Percentiles rank a stretch among this genome's conserved stretches.
phyloP scores from a whole-genome alignment of 2,329 filamentous ascomycete species.

The Alternaria triticimaculans region DNA sequence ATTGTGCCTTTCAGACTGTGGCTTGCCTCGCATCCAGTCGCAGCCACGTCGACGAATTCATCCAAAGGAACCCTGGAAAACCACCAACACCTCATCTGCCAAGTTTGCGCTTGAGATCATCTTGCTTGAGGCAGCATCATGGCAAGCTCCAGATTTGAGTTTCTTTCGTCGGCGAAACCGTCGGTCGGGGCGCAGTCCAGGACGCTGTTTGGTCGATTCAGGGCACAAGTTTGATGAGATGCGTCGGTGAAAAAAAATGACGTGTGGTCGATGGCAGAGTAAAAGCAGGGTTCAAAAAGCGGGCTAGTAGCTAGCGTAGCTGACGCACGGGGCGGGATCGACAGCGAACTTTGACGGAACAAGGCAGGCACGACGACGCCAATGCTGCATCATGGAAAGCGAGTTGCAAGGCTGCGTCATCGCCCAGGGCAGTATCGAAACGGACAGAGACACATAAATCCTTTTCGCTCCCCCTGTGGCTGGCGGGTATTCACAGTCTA shows the following conservation, averaged over 20 bases:
- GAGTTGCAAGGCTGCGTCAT: constrained; percentile 15
- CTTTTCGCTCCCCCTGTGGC: not conserved
- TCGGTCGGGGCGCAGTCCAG: not conserved
- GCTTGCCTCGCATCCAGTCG: not conserved
- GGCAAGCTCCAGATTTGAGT: not conserved
- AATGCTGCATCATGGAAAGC: constrained; percentile 5
- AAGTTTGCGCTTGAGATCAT: not conserved
- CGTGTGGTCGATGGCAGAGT: constrained; percentile 1
- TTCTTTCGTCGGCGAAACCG: not conserved
- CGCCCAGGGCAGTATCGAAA: not conserved
- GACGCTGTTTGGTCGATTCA: not conserved
- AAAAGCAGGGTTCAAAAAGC: constrained; percentile 7
- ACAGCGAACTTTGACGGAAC: constrained; percentile 2
- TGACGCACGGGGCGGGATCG: constrained; percentile 8
- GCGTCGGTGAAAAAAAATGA: not conserved
- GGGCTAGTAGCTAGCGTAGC: constrained; percentile 1
- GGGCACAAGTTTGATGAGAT: not conserved
- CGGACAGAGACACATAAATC: constrained; percentile 5
- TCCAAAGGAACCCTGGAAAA: not conserved
- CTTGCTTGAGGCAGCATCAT: not conserved
- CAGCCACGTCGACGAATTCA: not conserved
- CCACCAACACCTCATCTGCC: not conserved
- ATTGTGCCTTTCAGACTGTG: constrained; percentile 1
- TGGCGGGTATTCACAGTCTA: not conserved
- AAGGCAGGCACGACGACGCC: constrained; percentile 6